phyloP scores from a whole-genome alignment of 75 land plant genomes.

The Ceratopteris richardii region DNA sequence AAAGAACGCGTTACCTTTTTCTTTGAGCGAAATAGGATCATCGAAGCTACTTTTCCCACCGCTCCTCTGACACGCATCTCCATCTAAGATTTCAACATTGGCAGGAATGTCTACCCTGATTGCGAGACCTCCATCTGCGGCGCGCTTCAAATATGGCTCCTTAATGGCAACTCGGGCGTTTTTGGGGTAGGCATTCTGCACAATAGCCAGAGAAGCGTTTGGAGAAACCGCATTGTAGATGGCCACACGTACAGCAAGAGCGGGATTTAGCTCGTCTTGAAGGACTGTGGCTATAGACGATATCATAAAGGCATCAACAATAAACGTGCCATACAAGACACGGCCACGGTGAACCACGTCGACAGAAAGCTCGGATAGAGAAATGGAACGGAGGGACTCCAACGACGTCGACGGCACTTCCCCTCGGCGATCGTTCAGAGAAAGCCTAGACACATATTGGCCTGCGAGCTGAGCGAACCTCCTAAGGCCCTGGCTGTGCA shows the following conservation, averaged over 20 bases:
- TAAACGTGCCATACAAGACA: slow-evolving; percentile 24
- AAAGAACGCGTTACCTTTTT: slow-evolving; percentile 3
- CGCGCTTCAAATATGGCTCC: slow-evolving; percentile 9
- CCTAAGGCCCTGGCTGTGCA: too few species aligned
- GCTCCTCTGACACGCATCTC: neutral
- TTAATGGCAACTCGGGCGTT: neutral
- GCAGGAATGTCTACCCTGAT: slow-evolving; percentile 9
- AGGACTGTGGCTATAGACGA: slow-evolving; percentile 7
- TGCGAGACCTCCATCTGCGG: neutral
- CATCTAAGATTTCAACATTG: neutral
- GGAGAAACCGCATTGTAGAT: neutral
- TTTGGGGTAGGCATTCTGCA: neutral
- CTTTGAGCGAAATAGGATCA: neutral
- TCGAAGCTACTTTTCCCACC: neutral
- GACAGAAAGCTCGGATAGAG: slow-evolving; percentile 14
- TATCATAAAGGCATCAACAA: slow-evolving; percentile 6
- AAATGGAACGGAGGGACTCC: neutral
- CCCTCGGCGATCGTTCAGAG: too few species aligned
- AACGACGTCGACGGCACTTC: too few species aligned
- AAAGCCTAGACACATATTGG: too few species aligned
- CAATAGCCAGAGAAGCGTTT: neutral
- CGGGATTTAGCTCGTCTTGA: slow-evolving; percentile 2
- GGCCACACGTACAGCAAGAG: neutral
- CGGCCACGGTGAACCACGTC: slow-evolving; percentile 16
- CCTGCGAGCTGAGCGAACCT: too few species aligned